A percentile compares a stretch with the other conserved stretches of the same genome.
These are phyloP conservation scores for Barnettozyma sucrosica DNA, from an alignment of 805 yeast species.

Conservation along the genomic window DNA sequence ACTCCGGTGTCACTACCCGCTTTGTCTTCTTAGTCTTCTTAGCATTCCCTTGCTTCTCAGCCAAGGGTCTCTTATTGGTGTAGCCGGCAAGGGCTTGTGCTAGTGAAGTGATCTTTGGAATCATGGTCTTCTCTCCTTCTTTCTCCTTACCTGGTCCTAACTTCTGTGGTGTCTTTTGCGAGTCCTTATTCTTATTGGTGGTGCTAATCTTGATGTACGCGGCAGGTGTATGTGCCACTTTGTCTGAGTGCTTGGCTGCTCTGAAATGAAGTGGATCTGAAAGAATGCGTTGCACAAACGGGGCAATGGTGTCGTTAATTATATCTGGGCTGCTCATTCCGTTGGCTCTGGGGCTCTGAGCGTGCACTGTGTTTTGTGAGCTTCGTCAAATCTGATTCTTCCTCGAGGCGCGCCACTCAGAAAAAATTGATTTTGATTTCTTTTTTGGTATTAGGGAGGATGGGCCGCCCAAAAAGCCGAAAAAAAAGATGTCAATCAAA, in stretches of 20 bases:
- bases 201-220: slow-evolving; percentile 36
- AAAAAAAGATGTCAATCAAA: slow-evolving; percentile 1
- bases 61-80: slow-evolving; percentile 20
- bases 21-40: slow-evolving; percentile 24
- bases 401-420: background rate
- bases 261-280: slow-evolving; percentile 59
- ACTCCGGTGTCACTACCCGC: slow-evolving; percentile 1
- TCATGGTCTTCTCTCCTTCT: slow-evolving; percentile 5
- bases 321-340: slow-evolving; percentile 22
- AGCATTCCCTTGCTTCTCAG: slow-evolving; percentile 11
- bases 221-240: slow-evolving; percentile 39
- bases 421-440: background rate
- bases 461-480: no score
- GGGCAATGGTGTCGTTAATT: slow-evolving; percentile 35
- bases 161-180: background rate
- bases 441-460: background rate
- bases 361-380: background rate
- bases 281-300: slow-evolving; percentile 57
- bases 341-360: background rate
- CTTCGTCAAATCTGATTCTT: background rate
- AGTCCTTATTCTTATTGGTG: slow-evolving; percentile 6
- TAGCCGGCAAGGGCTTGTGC: slow-evolving; percentile 25
- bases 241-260: slow-evolving; percentile 52
- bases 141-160: slow-evolving; percentile 11
- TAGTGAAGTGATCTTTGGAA: slow-evolving; percentile 14